These are phyloP conservation scores for Papiliotrema nemorosa DNA, from an alignment of 1,284 basidiomycete genomes.

Conservation along the genomic window DNA sequence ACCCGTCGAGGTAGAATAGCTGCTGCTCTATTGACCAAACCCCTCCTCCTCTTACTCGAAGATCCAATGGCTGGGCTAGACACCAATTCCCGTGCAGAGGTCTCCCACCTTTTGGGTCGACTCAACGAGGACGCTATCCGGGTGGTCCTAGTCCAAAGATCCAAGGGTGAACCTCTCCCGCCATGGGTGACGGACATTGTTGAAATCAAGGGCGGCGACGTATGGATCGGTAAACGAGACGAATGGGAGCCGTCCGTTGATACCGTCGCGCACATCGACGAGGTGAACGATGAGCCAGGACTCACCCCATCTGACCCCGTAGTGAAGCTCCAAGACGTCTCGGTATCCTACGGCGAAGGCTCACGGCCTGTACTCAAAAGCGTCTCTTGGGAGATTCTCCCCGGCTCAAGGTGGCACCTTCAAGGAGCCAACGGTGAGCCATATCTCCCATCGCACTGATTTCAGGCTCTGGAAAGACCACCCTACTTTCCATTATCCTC, in stretches of 20 bases:
- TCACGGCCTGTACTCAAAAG: constrained; percentile 58
- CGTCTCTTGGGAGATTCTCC: constrained; percentile 72
- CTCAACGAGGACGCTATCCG: constrained; percentile 45
- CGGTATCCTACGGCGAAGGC: constrained; percentile 69
- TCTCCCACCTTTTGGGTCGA: constrained; percentile 36
- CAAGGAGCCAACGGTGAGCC: constrained; percentile 73
- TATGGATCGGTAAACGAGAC: constrained; percentile 54
- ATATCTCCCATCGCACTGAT: not conserved
- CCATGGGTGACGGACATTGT: constrained; percentile 73
- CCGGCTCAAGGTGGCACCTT: constrained; percentile 82
- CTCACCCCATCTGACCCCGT: constrained; percentile 48
- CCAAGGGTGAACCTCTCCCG: constrained; percentile 65
- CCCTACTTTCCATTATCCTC: constrained; percentile 82
- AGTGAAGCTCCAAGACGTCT: constrained; percentile 63
- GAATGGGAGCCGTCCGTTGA: constrained; percentile 41
- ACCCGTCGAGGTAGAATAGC: constrained; percentile 80
- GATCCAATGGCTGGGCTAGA: constrained; percentile 61
- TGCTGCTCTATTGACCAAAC: constrained; percentile 66
- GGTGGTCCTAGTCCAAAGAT: constrained; percentile 73
- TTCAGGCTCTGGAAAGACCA: constrained; percentile 89
- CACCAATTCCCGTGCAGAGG: constrained; percentile 37
- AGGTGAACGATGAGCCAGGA: constrained; percentile 37
- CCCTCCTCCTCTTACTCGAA: constrained; percentile 72
- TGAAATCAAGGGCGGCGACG: constrained; percentile 55
- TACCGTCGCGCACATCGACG: constrained; percentile 53